Percentiles rank a stretch among this genome's conserved stretches.
phyloP scores from a whole-genome alignment of 2,329 filamentous ascomycete genomes.

The Pseudomassariella vexata region DNA sequence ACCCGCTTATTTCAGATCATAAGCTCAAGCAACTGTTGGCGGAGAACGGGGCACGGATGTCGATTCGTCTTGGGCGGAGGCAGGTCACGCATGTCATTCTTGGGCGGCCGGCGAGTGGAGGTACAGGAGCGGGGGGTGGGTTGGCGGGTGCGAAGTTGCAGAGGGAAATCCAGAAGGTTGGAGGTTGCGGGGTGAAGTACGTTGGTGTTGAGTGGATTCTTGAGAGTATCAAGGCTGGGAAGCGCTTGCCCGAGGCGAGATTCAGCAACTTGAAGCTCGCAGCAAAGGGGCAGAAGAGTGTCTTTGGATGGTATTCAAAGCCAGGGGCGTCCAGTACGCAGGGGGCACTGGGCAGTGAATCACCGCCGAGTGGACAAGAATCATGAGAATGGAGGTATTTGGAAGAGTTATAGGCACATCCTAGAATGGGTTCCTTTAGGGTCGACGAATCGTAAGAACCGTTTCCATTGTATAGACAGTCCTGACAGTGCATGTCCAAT shows the following conservation, averaged over 20 bases:
- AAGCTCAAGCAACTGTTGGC: slow-evolving; percentile 73
- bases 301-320: slow-evolving; percentile 45
- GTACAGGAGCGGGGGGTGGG: slow-evolving; percentile 63
- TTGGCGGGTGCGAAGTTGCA: slow-evolving; percentile 75
- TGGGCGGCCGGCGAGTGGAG: slow-evolving; percentile 47
- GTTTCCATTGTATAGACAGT: no score
- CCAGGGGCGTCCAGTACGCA: slow-evolving; percentile 9
- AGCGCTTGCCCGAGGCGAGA: slow-evolving; percentile 66
- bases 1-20: slow-evolving; percentile 77
- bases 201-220: slow-evolving; percentile 80
- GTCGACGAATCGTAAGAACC: no score
- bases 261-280: slow-evolving; percentile 63
- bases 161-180: slow-evolving; percentile 64
- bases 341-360: background rate
- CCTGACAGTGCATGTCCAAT: no score
- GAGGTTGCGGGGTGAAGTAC: slow-evolving; percentile 69
- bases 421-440: no score
- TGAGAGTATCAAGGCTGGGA: slow-evolving; percentile 74
- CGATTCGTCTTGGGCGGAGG: slow-evolving; percentile 64
- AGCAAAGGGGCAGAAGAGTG: slow-evolving; percentile 56
- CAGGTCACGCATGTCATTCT: slow-evolving; percentile 84
- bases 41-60: slow-evolving; percentile 66
- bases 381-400: slow-evolving; percentile 11
- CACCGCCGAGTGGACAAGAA: slow-evolving; percentile 8
- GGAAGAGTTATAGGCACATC: slow-evolving; percentile 41